A percentile compares a stretch with the other conserved stretches of the same genome.
Conservation (phyloP, 768 basidiomycete species). For the Boletus barrowsii region DNA sequence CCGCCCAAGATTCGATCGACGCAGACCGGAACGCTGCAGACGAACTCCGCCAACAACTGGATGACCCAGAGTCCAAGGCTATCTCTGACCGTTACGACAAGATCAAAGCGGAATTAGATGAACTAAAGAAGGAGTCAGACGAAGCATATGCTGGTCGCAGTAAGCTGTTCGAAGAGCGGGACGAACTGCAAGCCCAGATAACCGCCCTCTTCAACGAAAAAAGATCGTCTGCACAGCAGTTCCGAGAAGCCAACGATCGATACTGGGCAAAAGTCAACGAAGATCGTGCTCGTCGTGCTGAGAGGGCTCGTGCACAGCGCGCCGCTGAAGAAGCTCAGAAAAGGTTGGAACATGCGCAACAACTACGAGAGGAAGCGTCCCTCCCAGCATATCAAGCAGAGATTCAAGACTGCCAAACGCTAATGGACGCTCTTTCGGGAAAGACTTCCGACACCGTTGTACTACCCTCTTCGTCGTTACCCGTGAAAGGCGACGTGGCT, state of each 20-base stretch:
- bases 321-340: slow-evolving; percentile 76
- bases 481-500: slow-evolving; percentile 44
- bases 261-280: slow-evolving; percentile 85
- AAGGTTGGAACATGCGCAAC: slow-evolving; percentile 74
- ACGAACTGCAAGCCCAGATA: slow-evolving; percentile 62
- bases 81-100: slow-evolving; percentile 75
- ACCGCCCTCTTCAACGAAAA: slow-evolving; percentile 72
- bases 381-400: slow-evolving; percentile 86
- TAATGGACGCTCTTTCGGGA: slow-evolving; percentile 81
- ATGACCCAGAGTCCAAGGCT: slow-evolving; percentile 87
- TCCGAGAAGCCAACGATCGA: slow-evolving; percentile 79
- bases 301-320: slow-evolving; percentile 70
- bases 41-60: slow-evolving; percentile 75
- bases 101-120: slow-evolving; percentile 83
- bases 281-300: slow-evolving; percentile 81
- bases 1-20: slow-evolving; percentile 78
- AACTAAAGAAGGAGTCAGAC: slow-evolving; percentile 81
- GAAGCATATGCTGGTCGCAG: slow-evolving; percentile 76
- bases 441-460: slow-evolving; percentile 48
- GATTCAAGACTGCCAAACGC: slow-evolving; percentile 94
- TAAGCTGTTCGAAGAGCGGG: slow-evolving; percentile 87
- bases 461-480: slow-evolving; percentile 40
- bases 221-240: slow-evolving; percentile 65
- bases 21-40: slow-evolving; percentile 72
- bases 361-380: slow-evolving; percentile 86